Evolutionary conservation across 768 basidiomycete species (phyloP), one percentile per base, ranked within the genome.

Genomic region (Fistulinella prunicolor): DNA sequence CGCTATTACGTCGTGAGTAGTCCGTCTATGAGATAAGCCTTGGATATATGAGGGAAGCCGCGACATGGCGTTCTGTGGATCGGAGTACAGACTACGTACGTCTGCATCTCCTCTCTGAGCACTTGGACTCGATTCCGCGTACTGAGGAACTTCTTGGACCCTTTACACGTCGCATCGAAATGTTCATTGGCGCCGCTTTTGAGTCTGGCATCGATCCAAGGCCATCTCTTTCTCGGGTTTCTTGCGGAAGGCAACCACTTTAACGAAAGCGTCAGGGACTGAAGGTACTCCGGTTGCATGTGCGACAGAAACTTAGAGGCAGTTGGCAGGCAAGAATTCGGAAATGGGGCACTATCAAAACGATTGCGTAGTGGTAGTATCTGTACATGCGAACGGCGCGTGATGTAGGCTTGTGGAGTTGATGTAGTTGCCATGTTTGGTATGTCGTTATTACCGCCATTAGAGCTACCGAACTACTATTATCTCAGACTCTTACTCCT

Each of bases 211-310:
- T 96, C 91, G 51, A 98, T 89, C 9, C n/a, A 92, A 90, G 1
- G 92, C 84, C 69, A 96, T 95, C 69, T 98, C 95, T 68, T 97
- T 97, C 68, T 94, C 86, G 37, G 97, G 79, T 61, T 94, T 94
- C 74, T 94, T 95, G 53, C 92, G 81, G 62, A 91, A 92, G 0
- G 91, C 81, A 1, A 81, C 77, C 28, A 97, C 81, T 68, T 96
- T 96, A 55, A 82, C 73, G 46, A 98, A 86, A 70, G 96, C 94
- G 60, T 95, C 93, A 1, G 94, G 19, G 89, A 89, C 59, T 94
- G 92, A 9, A 96, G 78, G 61, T 92, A 86, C 70, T 95, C 89
- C 87, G 41, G 92, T 80, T 28, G 88, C 84, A 65, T 92, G 89
- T 0, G 89, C 86, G 20, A 90, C 86, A 45, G 88, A 88, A n/a